phyloP scores from a whole-genome alignment of 2,329 filamentous ascomycete genomes.

The Sporothrix curviconia region DNA sequence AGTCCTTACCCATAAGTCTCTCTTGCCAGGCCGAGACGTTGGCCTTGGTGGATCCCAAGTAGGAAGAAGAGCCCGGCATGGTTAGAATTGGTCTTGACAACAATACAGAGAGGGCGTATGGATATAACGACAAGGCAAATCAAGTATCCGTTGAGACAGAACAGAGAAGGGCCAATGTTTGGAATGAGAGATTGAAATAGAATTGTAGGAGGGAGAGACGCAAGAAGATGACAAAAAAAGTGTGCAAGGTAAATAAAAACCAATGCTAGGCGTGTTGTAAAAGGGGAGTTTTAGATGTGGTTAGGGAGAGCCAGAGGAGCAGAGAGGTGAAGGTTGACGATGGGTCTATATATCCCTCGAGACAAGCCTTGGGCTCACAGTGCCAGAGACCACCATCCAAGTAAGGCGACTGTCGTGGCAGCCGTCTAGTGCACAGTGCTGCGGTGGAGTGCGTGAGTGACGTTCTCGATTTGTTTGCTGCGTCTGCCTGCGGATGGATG shows the following conservation, averaged over 20 bases:
- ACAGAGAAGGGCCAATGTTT: not conserved
- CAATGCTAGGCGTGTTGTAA: not conserved
- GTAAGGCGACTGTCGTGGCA: slow-evolving; percentile 17
- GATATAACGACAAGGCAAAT: not conserved
- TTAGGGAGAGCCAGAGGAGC: not conserved
- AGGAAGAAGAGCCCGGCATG: slow-evolving; percentile 16
- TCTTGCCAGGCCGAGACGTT: slow-evolving; percentile 27
- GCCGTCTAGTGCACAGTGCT: slow-evolving; percentile 9
- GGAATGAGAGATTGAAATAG: not conserved
- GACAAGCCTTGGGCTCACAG: slow-evolving; percentile 13
- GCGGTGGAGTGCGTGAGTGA: slow-evolving; percentile 13
- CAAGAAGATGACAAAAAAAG: not conserved
- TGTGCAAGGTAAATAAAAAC: too few species aligned
- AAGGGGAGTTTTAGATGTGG: not conserved
- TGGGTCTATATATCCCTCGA: slow-evolving; percentile 16
- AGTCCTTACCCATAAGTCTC: slow-evolving; percentile 26
- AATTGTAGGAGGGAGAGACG: not conserved
- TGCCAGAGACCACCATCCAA: slow-evolving; percentile 6
- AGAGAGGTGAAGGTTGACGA: slow-evolving; percentile 5
- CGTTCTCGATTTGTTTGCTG: not conserved
- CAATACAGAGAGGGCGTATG: not conserved
- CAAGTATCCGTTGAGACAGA: not conserved
- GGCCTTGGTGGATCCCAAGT: slow-evolving; percentile 6
- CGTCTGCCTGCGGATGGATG: slow-evolving; percentile 1
- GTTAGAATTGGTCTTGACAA: too few species aligned